A percentile compares a stretch with the other conserved stretches of the same genome.
Evolutionary conservation across 306 rosid species (phyloP).

Genomic region (Dalbergia cultrata): DNA sequence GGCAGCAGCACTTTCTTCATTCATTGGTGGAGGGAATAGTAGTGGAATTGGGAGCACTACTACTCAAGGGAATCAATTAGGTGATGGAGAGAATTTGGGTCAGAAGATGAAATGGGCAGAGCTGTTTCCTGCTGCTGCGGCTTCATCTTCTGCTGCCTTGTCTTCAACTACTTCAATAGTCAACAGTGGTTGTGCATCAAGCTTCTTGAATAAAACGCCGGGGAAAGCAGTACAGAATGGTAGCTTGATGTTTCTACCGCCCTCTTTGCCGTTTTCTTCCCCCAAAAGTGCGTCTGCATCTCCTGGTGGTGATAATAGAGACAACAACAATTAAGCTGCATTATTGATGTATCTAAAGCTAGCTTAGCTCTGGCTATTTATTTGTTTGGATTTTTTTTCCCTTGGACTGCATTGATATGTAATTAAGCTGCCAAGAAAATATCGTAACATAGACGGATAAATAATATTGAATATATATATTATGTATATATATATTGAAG

Average conservation of each 20-base stretch:
- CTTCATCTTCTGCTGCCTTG: slow-evolving; percentile 35
- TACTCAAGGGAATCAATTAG: slow-evolving; percentile 33
- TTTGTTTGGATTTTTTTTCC: neutral
- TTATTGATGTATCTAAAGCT: neutral
- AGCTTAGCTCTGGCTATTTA: neutral
- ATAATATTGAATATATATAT: neutral
- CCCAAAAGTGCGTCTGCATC: slow-evolving; percentile 74
- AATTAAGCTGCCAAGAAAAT: slow-evolving; percentile 19
- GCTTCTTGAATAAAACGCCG: slow-evolving; percentile 59
- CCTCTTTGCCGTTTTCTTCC: slow-evolving; percentile 66
- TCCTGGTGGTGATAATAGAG: slow-evolving; percentile 60
- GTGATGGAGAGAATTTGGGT: slow-evolving; percentile 50
- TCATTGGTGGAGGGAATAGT: slow-evolving; percentile 60
- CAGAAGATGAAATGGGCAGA: slow-evolving; percentile 64
- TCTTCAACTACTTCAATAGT: slow-evolving; percentile 45
- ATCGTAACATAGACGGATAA: neutral
- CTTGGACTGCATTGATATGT: slow-evolving; percentile 22
- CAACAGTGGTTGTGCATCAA: slow-evolving; percentile 58
- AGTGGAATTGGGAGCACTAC: slow-evolving; percentile 17
- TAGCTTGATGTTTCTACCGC: slow-evolving; percentile 56
- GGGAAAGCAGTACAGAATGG: slow-evolving; percentile 48
- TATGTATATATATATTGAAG: neutral
- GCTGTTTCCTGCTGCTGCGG: slow-evolving; percentile 45
- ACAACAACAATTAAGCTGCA: slow-evolving; percentile 42
- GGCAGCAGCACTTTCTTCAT: slow-evolving; percentile 76